phyloP scores from a whole-genome alignment of 2,329 filamentous ascomycete genomes.

The Clarireedia sp. region DNA sequence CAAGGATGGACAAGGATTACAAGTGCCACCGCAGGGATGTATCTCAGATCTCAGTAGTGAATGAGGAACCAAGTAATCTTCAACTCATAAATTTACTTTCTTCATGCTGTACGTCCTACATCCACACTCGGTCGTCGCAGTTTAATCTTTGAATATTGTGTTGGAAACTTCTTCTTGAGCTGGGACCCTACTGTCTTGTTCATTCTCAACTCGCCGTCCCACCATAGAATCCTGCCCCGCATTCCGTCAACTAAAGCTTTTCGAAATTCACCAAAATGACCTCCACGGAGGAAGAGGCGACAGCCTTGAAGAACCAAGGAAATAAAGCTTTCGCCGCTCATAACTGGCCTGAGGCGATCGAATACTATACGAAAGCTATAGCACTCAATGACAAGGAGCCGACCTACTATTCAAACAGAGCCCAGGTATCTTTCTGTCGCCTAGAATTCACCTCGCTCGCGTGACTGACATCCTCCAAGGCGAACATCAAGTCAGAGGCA shows the following conservation, averaged over 20 bases:
- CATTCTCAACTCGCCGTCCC: not conserved
- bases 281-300: slow-evolving; percentile 54
- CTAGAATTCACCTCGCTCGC: slow-evolving; percentile 31
- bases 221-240: not conserved
- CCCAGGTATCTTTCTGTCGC: slow-evolving; percentile 58
- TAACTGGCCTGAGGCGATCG: slow-evolving; percentile 76
- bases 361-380: slow-evolving; percentile 83
- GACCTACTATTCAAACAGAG: slow-evolving; percentile 88
- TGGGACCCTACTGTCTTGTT: not conserved
- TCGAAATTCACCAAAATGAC: slow-evolving; percentile 18
- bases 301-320: slow-evolving; percentile 83
- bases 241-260: not conserved
- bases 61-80: no score
- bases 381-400: slow-evolving; percentile 74
- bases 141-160: no score
- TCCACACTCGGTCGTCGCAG: not conserved
- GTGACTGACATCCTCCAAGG: slow-evolving; percentile 52
- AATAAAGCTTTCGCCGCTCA: slow-evolving; percentile 87
- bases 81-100: no score
- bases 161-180: no score
- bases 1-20: no score
- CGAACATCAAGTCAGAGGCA: slow-evolving; percentile 89
- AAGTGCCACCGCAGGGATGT: no score
- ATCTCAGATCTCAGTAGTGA: no score
- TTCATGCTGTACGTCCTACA: not conserved